A percentile compares a stretch with the other conserved stretches of the same genome.
Evolutionary conservation across 129 eudicot species (phyloP).

Genomic region (Logfia minima): DNA sequence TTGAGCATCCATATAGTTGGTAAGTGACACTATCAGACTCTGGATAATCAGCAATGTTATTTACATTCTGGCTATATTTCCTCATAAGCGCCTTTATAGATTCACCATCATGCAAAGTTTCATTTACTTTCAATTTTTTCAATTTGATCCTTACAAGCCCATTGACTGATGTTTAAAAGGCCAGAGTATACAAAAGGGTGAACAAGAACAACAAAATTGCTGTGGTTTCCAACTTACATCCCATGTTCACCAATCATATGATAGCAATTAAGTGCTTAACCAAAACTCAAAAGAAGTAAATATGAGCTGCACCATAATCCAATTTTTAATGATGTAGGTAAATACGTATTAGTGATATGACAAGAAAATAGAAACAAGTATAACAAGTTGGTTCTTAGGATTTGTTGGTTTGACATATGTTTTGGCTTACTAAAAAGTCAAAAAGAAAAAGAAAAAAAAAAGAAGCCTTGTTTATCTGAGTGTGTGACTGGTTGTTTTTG

Average conservation of each 20-base stretch:
- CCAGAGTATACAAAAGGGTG: constrained; percentile 23
- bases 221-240: constrained; percentile 13
- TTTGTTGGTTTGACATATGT: no score
- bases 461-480: neutral
- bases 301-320: no score
- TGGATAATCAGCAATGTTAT: constrained; percentile 27
- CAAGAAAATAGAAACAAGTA: no score
- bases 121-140: constrained; percentile 44
- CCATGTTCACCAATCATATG: constrained; percentile 30
- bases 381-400: no score
- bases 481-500: neutral
- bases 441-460: no score
- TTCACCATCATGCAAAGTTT: constrained; percentile 35
- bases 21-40: constrained; percentile 45
- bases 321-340: no score
- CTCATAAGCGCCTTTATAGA: constrained; percentile 26
- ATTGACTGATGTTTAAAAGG: constrained; percentile 32
- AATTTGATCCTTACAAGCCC: constrained; percentile 49
- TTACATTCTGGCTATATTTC: constrained; percentile 20
- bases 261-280: neutral
- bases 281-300: neutral
- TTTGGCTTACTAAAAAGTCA: no score
- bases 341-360: no score
- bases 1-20: constrained; percentile 41
- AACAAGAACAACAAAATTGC: constrained; percentile 30